Conservation (phyloP, 208 protist species). For the Polymyxa betae region DNA sequence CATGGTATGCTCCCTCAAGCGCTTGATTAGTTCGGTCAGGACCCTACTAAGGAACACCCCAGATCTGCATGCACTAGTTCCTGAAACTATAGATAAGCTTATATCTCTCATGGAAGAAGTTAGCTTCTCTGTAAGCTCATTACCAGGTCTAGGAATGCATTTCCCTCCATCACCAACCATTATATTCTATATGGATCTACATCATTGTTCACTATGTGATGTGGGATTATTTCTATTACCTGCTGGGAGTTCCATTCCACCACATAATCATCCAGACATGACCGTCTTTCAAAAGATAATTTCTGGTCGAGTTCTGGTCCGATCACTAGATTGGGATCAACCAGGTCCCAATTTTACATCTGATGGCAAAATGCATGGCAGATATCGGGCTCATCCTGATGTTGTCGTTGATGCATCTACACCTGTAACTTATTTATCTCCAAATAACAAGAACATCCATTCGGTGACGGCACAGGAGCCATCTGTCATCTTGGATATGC, state of each 20-base stretch:
- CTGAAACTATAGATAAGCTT: neutral
- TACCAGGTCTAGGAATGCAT: neutral
- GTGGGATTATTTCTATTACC: conserved; percentile 3
- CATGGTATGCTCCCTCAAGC: neutral
- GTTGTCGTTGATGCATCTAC: neutral
- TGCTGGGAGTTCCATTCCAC: neutral
- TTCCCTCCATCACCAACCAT: neutral
- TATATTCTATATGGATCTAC: neutral
- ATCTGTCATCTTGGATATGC: neutral
- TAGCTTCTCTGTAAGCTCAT: neutral
- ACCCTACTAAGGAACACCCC: neutral
- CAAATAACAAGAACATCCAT: neutral
- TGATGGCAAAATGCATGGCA: neutral
- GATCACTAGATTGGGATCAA: neutral
- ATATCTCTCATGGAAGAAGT: neutral
- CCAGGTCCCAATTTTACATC: neutral
- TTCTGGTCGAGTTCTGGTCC: neutral
- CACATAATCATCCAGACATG: conserved; percentile 41
- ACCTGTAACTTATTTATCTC: neutral
- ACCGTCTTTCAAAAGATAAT: neutral
- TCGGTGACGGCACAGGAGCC: neutral
- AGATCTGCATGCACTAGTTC: neutral
- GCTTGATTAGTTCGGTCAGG: neutral
- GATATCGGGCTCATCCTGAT: neutral
- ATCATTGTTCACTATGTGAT: neutral